A percentile compares a stretch with the other conserved stretches of the same genome.
These are phyloP conservation scores for Zizania palustris DNA, from an alignment of 202 grass and related monocot genomes.

Conservation along the genomic window DNA sequence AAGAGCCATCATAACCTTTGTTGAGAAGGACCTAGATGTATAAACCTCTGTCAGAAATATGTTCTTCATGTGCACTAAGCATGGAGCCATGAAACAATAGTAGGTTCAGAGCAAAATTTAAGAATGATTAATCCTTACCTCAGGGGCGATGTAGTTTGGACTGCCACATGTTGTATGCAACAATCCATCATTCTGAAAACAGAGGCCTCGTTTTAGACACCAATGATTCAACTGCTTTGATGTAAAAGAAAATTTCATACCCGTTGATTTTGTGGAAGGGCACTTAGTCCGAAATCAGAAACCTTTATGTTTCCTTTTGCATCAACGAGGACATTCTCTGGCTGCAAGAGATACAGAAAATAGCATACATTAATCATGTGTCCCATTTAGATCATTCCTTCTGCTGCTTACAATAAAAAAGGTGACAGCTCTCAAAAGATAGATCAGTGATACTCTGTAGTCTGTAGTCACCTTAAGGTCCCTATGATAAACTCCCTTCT, in stretches of 20 bases:
- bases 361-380: constrained; percentile 25
- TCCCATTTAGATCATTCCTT: constrained; percentile 22
- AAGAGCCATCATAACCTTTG: constrained; percentile 82
- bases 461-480: constrained; percentile 73
- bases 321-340: constrained; percentile 92
- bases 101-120: background rate
- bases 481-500: constrained; percentile 89
- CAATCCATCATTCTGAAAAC: constrained; percentile 83
- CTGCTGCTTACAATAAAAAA: background rate
- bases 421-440: background rate
- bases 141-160: constrained; percentile 91
- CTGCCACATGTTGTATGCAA: constrained; percentile 94
- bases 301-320: constrained; percentile 96
- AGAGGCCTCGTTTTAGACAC: constrained; percentile 16
- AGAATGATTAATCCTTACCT: constrained; percentile 50
- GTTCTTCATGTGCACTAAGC: constrained; percentile 12
- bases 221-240: constrained; percentile 28
- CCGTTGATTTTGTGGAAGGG: constrained; percentile 72
- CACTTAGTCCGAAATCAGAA: constrained; percentile 90
- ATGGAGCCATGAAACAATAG: constrained; percentile 18
- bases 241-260: constrained; percentile 42
- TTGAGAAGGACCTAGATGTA: constrained; percentile 76
- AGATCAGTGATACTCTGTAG: constrained; percentile 16
- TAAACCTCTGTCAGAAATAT: constrained; percentile 19
- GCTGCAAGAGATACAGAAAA: constrained; percentile 58